Base-by-base conservation (phyloP, 495 filamentous ascomycete species). In the Filosporella fistucella region DNA sequence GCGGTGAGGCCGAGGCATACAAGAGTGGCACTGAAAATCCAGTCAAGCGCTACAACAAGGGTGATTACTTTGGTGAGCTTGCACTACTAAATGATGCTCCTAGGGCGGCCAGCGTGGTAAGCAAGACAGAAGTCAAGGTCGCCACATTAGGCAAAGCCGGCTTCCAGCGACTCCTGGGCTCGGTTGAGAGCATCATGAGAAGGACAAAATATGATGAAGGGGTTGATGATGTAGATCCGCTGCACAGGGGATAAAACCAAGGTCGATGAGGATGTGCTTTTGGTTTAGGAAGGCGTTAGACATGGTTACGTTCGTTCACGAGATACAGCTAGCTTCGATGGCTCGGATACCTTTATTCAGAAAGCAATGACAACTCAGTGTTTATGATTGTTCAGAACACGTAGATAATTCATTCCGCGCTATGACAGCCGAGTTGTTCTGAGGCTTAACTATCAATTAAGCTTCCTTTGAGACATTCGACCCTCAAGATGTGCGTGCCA, bases 21-120 rank as follows among this genome's bases (percentile, higher is more conserved):
- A 96, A 89, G 68, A 63, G 67, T 26, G 81, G 76, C 11, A 74
- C 74, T 18, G 64, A 75, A 9, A 68, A 78, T 45, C 68, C 85
- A 0, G 82, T 97, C 40, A 89, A 89, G 60, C 68, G 72, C 29
- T 96, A 96, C 62, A 68, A 70, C 45, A 93, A 95, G 62, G 93
- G 93, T 8, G 94, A 96, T 59, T 98, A 94, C 70, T 98, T 98
- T 63, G 93, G 93, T 35, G 93, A 98, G 64, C 70, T 97, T 47
- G 93, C 93, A 8, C 67, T 98, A 58, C 69, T 97, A 53, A 91
- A 98, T 55, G 91, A 98, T 57, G 85, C 86, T 47, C 93, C 93
- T 0, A 82, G 93, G 41, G 91, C 91, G n/a, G 93, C 93, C 2
- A 95, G 84, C 58, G 84, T 98, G 41, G 70, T 91, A 18, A 84